Evolutionary conservation across 2,329 filamentous ascomycete genomes (phyloP).

Genomic region (Albophoma yamanashiensis): DNA sequence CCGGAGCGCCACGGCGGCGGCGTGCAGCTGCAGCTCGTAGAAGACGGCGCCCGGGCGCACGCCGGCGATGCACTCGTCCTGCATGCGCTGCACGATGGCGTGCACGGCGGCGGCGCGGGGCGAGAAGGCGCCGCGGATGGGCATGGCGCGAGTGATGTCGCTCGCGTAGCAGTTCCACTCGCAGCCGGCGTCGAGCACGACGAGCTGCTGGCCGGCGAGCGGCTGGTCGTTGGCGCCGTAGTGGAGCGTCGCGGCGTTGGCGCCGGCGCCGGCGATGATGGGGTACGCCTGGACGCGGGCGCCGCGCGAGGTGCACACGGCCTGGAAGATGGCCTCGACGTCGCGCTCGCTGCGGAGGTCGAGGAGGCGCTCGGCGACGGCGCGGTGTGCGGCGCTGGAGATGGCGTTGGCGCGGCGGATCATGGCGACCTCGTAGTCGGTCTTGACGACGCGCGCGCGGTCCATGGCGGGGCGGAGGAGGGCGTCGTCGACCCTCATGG

Average conservation of each 20-base stretch:
- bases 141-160: constrained; percentile 84
- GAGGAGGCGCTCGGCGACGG: constrained; percentile 55
- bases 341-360: constrained; percentile 67
- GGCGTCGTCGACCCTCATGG: constrained; percentile 31
- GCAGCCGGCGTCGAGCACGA: constrained; percentile 80
- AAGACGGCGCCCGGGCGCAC: constrained; percentile 61
- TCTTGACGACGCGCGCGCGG: constrained; percentile 70
- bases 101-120: constrained; percentile 64
- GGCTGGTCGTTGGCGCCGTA: constrained; percentile 72
- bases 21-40: constrained; percentile 61
- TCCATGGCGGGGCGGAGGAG: constrained; percentile 65
- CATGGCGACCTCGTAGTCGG: constrained; percentile 72
- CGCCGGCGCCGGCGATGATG: constrained; percentile 75
- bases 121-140: constrained; percentile 59
- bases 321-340: constrained; percentile 67
- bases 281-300: constrained; percentile 75
- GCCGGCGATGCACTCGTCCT: constrained; percentile 58
- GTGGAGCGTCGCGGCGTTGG: constrained; percentile 78
- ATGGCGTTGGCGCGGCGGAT: constrained; percentile 74
- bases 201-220: constrained; percentile 57
- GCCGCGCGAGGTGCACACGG: constrained; percentile 60
- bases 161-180: constrained; percentile 81
- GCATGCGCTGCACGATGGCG: constrained; percentile 70
- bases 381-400: constrained; percentile 65
- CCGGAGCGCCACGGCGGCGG: constrained; percentile 59